Conservation (phyloP, 1,139 yeast species). For the Hansenula sp. region DNA sequence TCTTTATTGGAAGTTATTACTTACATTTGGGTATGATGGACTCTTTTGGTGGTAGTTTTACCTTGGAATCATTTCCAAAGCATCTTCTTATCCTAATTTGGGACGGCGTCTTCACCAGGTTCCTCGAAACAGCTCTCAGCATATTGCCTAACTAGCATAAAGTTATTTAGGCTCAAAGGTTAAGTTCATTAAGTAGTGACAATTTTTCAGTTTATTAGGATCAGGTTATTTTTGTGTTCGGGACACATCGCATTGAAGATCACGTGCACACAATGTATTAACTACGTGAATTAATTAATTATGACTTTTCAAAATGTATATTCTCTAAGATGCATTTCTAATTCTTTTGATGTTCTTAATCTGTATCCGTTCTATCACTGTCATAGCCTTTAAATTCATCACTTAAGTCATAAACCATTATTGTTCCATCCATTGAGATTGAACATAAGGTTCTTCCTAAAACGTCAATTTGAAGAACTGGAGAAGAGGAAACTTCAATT, state of each 20-base stretch:
- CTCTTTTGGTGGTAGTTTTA: constrained; percentile 4
- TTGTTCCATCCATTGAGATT: constrained; percentile 36
- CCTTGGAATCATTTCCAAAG: constrained; percentile 1
- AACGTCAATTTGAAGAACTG: constrained; percentile 47
- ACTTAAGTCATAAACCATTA: constrained; percentile 30
- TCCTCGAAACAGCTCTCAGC: neutral
- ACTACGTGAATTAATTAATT: too few species aligned
- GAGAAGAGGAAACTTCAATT: constrained; percentile 29
- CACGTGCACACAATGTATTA: too few species aligned
- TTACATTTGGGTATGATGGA: constrained; percentile 3
- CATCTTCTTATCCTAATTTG: neutral
- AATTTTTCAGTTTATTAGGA: too few species aligned
- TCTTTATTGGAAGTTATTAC: neutral
- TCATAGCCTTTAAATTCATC: constrained; percentile 7
- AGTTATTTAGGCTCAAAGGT: too few species aligned
- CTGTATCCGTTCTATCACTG: constrained; percentile 9
- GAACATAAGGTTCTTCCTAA: constrained; percentile 38
- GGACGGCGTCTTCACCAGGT: too few species aligned
- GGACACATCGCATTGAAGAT: too few species aligned
- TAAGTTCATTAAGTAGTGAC: too few species aligned
- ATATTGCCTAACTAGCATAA: too few species aligned
- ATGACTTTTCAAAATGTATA: too few species aligned
- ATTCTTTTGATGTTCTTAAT: neutral
- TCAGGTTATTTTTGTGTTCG: too few species aligned
- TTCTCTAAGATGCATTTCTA: neutral